Evolutionary conservation across 768 basidiomycete species (phyloP).

Genomic region (Termitomyces sp.): DNA sequence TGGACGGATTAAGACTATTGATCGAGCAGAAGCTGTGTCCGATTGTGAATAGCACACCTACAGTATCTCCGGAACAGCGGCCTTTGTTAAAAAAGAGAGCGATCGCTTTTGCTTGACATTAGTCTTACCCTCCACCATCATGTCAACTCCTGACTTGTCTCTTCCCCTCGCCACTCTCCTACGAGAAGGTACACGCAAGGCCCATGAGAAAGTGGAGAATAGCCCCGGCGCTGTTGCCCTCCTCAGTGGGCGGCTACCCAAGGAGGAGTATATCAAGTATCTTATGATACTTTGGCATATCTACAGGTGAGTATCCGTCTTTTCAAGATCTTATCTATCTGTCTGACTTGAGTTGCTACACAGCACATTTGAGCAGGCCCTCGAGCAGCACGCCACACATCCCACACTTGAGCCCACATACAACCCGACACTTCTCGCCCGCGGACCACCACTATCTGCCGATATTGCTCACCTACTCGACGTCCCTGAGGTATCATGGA

Average conservation of each 20-base stretch:
- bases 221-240: slow-evolving; percentile 53
- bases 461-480: slow-evolving; percentile 64
- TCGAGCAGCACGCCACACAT: slow-evolving; percentile 56
- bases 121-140: slow-evolving; percentile 20
- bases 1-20: no score
- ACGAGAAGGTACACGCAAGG: slow-evolving; percentile 38
- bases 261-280: slow-evolving; percentile 63
- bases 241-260: slow-evolving; percentile 50
- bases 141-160: slow-evolving; percentile 32
- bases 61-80: not conserved
- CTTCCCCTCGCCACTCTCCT: slow-evolving; percentile 42
- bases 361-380: slow-evolving; percentile 51
- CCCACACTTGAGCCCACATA: slow-evolving; percentile 62
- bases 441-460: slow-evolving; percentile 51
- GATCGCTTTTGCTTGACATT: not conserved
- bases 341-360: not conserved
- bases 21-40: not conserved
- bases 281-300: slow-evolving; percentile 77
- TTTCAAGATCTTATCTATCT: not conserved
- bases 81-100: not conserved
- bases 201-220: slow-evolving; percentile 54
- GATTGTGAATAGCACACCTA: not conserved
- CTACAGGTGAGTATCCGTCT: slow-evolving; percentile 55
- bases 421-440: slow-evolving; percentile 62
- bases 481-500: slow-evolving; percentile 46